Percentiles rank a stretch among this genome's conserved stretches.
Conservation (phyloP, 2,329 filamentous ascomycete species). For the Chrysosphaeria jannelii region DNA sequence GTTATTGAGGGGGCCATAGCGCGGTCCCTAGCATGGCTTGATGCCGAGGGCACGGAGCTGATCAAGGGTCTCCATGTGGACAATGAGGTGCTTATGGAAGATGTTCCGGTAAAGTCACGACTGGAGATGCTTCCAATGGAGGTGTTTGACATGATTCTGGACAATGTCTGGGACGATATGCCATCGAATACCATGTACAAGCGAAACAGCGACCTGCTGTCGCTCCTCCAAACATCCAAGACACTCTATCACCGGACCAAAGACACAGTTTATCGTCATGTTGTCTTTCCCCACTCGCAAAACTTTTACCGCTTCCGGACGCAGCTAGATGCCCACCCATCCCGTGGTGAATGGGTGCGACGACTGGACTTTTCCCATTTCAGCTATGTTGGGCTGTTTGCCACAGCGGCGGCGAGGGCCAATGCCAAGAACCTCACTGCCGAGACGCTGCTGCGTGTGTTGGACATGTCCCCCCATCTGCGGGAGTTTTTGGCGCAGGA, state of each 20-base stretch:
- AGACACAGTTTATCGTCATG: slow-evolving; percentile 44
- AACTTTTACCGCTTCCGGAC: slow-evolving; percentile 58
- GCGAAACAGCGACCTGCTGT: slow-evolving; percentile 51
- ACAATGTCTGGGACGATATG: slow-evolving; percentile 41
- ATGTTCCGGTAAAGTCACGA: too few species aligned
- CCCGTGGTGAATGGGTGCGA: slow-evolving; percentile 44
- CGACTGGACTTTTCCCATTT: slow-evolving; percentile 67
- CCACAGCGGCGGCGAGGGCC: slow-evolving; percentile 41
- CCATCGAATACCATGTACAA: slow-evolving; percentile 44
- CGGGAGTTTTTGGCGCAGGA: slow-evolving; percentile 58
- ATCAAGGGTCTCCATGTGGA: background rate
- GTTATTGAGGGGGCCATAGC: slow-evolving; percentile 1
- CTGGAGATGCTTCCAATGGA: slow-evolving; percentile 40
- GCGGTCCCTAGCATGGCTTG: slow-evolving; percentile 2
- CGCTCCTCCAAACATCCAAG: slow-evolving; percentile 46
- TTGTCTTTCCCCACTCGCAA: slow-evolving; percentile 55
- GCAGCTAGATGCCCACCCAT: slow-evolving; percentile 33
- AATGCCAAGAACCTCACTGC: slow-evolving; percentile 49
- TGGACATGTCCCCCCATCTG: slow-evolving; percentile 40
- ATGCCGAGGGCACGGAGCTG: background rate
- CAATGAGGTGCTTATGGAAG: slow-evolving; percentile 2
- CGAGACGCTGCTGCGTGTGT: slow-evolving; percentile 38
- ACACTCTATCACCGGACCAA: slow-evolving; percentile 43
- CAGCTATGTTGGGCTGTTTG: slow-evolving; percentile 48
- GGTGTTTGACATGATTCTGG: slow-evolving; percentile 43